A percentile compares a stretch with the other conserved stretches of the same genome.
phyloP scores from a whole-genome alignment of 2,329 filamentous ascomycete species.

The Aspergillus carbonarius region DNA sequence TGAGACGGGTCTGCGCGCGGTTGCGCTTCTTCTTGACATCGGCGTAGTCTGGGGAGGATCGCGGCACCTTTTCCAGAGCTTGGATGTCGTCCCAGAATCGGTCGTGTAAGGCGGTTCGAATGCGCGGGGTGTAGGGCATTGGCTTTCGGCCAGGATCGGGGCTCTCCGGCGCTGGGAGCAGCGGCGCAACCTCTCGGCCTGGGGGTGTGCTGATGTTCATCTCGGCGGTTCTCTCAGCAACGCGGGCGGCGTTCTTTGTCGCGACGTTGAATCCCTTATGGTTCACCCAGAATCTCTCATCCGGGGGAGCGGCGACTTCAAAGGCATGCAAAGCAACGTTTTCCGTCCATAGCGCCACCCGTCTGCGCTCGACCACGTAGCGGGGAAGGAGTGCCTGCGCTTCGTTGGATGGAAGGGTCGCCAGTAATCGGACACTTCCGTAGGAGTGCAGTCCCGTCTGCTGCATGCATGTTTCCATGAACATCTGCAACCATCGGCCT shows the following conservation, averaged over 20 bases:
- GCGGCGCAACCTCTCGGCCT: conserved; percentile 25
- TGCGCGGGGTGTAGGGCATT: conserved; percentile 37
- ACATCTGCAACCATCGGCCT: conserved; percentile 60
- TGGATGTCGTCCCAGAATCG: conserved; percentile 16
- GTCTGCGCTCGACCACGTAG: conserved; percentile 55
- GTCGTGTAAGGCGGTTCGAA: conserved; percentile 37
- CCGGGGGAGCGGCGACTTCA: conserved; percentile 54
- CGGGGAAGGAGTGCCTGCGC: conserved; percentile 62
- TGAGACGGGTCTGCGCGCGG: conserved; percentile 19
- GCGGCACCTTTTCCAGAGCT: neutral
- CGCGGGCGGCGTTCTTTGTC: conserved; percentile 25
- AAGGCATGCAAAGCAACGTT: conserved; percentile 42
- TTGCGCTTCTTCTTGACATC: conserved; percentile 24
- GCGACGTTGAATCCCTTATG: conserved; percentile 28
- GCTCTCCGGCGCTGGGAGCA: conserved; percentile 26
- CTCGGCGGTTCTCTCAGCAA: conserved; percentile 30
- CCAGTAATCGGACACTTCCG: conserved; percentile 74
- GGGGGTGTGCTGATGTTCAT: conserved; percentile 31
- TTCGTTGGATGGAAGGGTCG: conserved; percentile 67
- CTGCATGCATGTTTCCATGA: conserved; percentile 55
- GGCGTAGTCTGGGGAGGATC: neutral
- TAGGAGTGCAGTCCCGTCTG: conserved; percentile 68
- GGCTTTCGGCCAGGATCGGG: conserved; percentile 15
- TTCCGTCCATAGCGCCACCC: conserved; percentile 60
- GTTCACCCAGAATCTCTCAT: conserved; percentile 26